Base-by-base conservation (phyloP, 495 filamentous ascomycete species). In the Umbilicaria muhlenbergii region DNA sequence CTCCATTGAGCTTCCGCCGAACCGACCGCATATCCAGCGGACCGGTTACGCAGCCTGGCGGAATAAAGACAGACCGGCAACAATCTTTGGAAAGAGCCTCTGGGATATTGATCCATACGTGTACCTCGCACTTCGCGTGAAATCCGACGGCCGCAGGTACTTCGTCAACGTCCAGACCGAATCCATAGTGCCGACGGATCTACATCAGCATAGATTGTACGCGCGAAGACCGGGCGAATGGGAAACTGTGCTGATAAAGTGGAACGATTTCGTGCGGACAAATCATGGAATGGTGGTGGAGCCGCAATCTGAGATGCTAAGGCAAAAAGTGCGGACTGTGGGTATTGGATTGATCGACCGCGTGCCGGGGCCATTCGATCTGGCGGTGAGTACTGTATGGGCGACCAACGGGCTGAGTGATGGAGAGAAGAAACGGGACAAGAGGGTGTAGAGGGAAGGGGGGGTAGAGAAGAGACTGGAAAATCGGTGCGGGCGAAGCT, bases 91-190 rank as follows among this genome's bases (percentile, higher is more conserved):
- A 11, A 79, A 75, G 39, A 65, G 77, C 15, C 66, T 82, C 33
- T 94, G 84, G 85, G 77, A 98, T 56, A 78, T 94, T 41, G 87
- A 94, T 46, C 79, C 80, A 2, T 94, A 94, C 60, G 59, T 70
- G 5, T 96, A 86, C 60, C 75, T 96, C 7, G 92, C 84, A 0
- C 59, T 98, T 54, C 79, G 87, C n/a, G 69, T 96, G 49, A 89
- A 85, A 59, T 85, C 81, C 18, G 92, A 96, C 61, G 88, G 89
- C 11, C 67, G 89, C 8, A 80, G 82, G 49, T 98, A 96, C 63
- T 86, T 91, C 40, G 78, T 98, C 39, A 98, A 98, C 59, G 66
- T 98, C 33, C 92, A 95, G 67, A 94, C 86, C 10, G 91, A 98
- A 47, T 81, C 81, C 1, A 75, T 96, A 42, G 81, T 93, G 38